phyloP scores from a whole-genome alignment of 2,329 filamentous ascomycete species.

The Chalaropsis thielavioides region DNA sequence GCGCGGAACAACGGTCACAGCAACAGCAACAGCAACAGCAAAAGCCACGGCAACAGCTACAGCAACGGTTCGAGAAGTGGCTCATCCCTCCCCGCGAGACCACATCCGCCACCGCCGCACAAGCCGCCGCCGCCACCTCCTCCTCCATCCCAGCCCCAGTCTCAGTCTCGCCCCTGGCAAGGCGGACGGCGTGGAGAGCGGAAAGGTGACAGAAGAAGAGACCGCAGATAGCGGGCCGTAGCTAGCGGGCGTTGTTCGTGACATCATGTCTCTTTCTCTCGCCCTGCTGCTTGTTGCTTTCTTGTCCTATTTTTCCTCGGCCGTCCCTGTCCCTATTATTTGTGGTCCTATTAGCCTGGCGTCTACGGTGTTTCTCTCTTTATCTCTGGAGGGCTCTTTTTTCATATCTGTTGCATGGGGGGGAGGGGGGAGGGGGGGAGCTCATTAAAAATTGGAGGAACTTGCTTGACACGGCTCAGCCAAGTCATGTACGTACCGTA shows the following conservation, averaged over 20 bases:
- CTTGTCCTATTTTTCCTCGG: neutral
- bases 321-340: neutral
- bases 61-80: neutral
- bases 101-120: slow-evolving; percentile 2
- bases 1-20: neutral
- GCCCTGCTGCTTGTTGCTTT: neutral
- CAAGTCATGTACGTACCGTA: neutral
- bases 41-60: neutral
- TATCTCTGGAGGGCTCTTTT: neutral
- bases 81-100: slow-evolving; percentile 12
- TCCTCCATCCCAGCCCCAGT: neutral
- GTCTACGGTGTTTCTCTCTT: neutral
- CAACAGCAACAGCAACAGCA: neutral
- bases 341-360: neutral
- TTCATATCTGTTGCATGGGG: neutral
- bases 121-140: slow-evolving; percentile 12
- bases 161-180: slow-evolving; percentile 2
- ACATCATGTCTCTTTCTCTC: neutral
- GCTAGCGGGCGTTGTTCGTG: neutral
- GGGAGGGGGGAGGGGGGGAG: neutral
- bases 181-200: neutral
- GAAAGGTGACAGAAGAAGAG: slow-evolving; percentile 16
- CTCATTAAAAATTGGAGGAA: neutral
- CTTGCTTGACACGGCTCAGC: neutral
- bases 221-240: neutral